Base-by-base conservation (phyloP, 2,329 filamentous ascomycete genomes). In the Annulohypoxylon truncatum region DNA sequence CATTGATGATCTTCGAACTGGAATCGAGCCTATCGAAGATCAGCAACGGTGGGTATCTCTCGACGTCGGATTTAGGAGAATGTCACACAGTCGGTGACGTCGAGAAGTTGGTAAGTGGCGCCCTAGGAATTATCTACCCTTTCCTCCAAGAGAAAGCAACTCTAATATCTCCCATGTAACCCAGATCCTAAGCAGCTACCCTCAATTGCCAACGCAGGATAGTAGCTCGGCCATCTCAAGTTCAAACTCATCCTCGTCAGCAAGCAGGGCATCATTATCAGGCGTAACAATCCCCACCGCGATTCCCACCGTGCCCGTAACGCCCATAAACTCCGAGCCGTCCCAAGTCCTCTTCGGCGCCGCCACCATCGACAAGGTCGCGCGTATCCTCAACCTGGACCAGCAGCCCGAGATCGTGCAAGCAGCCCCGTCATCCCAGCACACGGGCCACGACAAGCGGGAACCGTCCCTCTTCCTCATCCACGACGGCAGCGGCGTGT, bases 401-500 rank as follows among this genome's bases (percentile, higher is more conserved):
- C 24, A 48, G 8, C 44, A 48, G 24, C 44, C 44, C 13, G 44
- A 48, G 44, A 8, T 48, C 44, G 24, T 48, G 24, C 44, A 48
- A 28, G 24, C 22, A 2, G 44, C 44, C n/a, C 44, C 44, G 5
- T 48, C 44, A 29, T 48, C 44, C 13, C 44, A 24, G 12, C 7
- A 29, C 20, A 29, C 13, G 10, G 44, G 44, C 22, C 13, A 48
- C 5, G 44, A 48, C 44, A 28, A 28, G 24, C 44, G 44, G 5
- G 44, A 48, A 6, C 22, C 44, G 8, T 48, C 44, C 5, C 24
- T 48, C 0, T 48, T 48, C 24, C 44, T 48, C 1, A 28, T 48
- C 24, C 44, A 48, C 7, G 44, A 48, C n/a, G 44, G 44, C 24
- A 48, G 44, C 24, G 44, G 44, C 44, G 44, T 48, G 13, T 48